phyloP scores from a whole-genome alignment of 345 rosid genomes.

The Psidium friedrichsthalianum region DNA sequence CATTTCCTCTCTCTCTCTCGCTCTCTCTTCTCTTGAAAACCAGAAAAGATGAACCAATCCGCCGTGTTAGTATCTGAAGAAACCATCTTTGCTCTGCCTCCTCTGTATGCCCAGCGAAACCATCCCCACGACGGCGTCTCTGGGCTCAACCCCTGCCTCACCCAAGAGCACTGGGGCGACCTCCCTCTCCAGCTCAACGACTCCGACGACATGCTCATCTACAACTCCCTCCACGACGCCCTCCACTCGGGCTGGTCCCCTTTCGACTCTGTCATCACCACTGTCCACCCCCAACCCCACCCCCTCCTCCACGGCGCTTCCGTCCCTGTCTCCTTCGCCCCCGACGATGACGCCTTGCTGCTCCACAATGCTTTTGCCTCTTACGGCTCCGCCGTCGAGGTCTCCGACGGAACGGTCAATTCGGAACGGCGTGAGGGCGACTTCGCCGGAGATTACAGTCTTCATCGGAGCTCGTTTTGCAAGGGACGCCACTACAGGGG shows the following conservation, averaged over 20 bases:
- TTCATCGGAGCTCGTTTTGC: neutral
- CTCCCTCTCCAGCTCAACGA: conserved; percentile 42
- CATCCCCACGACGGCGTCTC: neutral
- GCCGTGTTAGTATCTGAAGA: neutral
- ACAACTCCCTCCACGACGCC: conserved; percentile 46
- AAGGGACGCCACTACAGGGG: conserved; percentile 55
- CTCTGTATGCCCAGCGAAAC: neutral
- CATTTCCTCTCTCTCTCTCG: neutral
- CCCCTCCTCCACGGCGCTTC: conserved; percentile 2
- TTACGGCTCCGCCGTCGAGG: neutral
- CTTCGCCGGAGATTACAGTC: neutral
- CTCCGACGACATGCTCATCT: conserved; percentile 48
- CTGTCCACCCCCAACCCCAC: neutral
- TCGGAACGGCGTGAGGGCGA: neutral
- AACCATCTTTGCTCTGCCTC: neutral
- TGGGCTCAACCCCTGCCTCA: conserved; percentile 37
- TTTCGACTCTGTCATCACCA: neutral
- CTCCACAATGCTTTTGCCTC: neutral
- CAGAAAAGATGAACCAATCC: neutral
- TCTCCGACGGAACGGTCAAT: neutral
- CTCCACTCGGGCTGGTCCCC: conserved; percentile 47
- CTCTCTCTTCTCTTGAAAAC: neutral
- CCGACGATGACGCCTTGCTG: neutral
- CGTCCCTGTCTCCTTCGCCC: neutral
- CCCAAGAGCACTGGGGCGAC: conserved; percentile 50